A percentile compares a stretch with the other conserved stretches of the same genome.
Evolutionary conservation across 495 filamentous ascomycete species (phyloP).

Genomic region (Parathielavia hyrcaniae): DNA sequence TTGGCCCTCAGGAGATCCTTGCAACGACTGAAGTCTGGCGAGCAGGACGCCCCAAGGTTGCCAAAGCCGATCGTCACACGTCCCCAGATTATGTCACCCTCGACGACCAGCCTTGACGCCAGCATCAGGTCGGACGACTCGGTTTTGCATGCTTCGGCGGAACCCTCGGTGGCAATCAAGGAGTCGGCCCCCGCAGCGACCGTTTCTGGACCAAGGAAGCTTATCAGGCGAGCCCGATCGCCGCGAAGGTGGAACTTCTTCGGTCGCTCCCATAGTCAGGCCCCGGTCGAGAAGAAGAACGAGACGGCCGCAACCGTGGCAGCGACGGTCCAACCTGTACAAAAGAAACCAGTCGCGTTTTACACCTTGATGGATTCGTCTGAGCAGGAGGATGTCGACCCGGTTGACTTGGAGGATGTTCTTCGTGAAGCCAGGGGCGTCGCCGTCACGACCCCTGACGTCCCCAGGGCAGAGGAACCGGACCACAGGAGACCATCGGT

Average conservation of each 20-base stretch:
- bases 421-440: conserved; percentile 52
- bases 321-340: conserved; percentile 39
- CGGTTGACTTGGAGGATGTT: conserved; percentile 57
- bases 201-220: conserved; percentile 39
- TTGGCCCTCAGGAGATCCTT: conserved; percentile 49
- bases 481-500: conserved; percentile 12
- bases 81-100: conserved; percentile 35
- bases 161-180: conserved; percentile 17
- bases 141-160: conserved; percentile 27
- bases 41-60: conserved; percentile 35
- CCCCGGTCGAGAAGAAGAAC: conserved; percentile 35
- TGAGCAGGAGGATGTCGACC: conserved; percentile 58
- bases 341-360: conserved; percentile 54
- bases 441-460: conserved; percentile 10
- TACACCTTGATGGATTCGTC: conserved; percentile 76
- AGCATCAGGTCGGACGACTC: conserved; percentile 51
- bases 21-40: conserved; percentile 41
- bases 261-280: conserved; percentile 57
- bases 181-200: conserved; percentile 13
- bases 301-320: conserved; percentile 38
- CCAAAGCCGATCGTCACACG: conserved; percentile 42
- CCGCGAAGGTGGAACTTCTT: conserved; percentile 79
- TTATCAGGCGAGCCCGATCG: conserved; percentile 53
- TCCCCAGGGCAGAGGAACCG: background rate
- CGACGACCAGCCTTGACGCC: conserved; percentile 45